Conservation (phyloP, 2,329 filamentous ascomycete genomes). For the Alternaria gaisen region DNA sequence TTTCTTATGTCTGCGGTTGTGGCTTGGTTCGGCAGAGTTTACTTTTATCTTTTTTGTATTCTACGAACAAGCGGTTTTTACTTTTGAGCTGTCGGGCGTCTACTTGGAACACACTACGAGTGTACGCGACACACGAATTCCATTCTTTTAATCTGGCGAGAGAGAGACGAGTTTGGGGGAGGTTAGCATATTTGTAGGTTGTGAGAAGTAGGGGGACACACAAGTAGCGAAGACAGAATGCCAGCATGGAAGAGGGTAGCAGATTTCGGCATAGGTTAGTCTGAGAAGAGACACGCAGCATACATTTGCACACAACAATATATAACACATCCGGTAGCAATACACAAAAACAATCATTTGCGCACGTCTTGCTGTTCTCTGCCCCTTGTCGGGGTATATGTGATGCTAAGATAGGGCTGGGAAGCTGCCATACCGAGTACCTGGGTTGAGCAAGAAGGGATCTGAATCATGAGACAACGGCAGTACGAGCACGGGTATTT, state of each 20-base stretch:
- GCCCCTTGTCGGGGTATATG: background rate
- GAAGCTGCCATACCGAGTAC: conserved; percentile 3
- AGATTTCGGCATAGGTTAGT: background rate
- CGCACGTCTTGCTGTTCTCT: background rate
- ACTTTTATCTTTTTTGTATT: conserved; percentile 9
- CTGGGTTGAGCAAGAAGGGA: background rate
- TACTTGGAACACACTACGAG: conserved; percentile 32
- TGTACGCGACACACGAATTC: conserved; percentile 37
- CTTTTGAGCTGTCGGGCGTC: conserved; percentile 5
- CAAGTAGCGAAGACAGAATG: background rate
- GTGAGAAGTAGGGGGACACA: background rate
- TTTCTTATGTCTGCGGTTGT: conserved; percentile 12
- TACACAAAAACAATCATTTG: background rate
- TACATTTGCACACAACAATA: conserved; percentile 3
- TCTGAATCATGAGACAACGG: conserved; percentile 9
- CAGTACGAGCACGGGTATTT: conserved; percentile 1
- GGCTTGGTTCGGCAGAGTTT: conserved; percentile 3
- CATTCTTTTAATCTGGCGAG: conserved; percentile 14
- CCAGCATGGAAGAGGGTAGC: background rate
- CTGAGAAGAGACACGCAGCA: background rate
- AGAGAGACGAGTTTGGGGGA: background rate
- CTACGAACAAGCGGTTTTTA: background rate
- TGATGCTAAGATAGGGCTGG: background rate
- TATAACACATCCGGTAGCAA: conserved; percentile 2
- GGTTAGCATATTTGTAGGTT: background rate